A percentile compares a stretch with the other conserved stretches of the same genome.
Evolutionary conservation across 2,329 filamentous ascomycete genomes (phyloP).

Genomic region (Talaromyces sp.): DNA sequence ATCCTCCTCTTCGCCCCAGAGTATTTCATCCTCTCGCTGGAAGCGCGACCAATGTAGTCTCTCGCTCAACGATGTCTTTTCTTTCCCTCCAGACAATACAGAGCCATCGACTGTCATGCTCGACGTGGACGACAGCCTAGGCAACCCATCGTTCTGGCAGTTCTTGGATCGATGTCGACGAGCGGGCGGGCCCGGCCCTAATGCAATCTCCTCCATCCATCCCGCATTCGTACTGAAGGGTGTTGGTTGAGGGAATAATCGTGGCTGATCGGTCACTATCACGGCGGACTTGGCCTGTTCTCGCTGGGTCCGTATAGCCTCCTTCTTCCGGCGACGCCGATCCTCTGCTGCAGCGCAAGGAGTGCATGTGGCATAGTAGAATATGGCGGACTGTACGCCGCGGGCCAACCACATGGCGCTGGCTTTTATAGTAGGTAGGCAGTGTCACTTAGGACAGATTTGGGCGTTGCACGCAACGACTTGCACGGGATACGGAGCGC

Average conservation of each 20-base stretch:
- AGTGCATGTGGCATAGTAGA: conserved; percentile 47
- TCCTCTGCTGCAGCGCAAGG: conserved; percentile 65
- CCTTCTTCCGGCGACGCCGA: conserved; percentile 63
- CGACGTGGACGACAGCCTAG: conserved; percentile 17
- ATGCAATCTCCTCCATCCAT: conserved; percentile 79
- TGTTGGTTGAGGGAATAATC: conserved; percentile 67
- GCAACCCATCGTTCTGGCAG: conserved; percentile 51
- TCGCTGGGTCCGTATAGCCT: conserved; percentile 63
- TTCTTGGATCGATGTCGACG: conserved; percentile 53
- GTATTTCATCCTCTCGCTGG: conserved; percentile 79
- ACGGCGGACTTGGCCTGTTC: conserved; percentile 61
- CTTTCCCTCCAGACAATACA: conserved; percentile 44
- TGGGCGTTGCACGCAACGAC: conserved; percentile 16
- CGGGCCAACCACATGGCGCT: conserved; percentile 44
- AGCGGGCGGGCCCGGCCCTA: conserved; percentile 70
- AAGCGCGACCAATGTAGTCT: conserved; percentile 76
- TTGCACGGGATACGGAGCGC: conserved; percentile 7
- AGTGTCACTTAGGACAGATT: conserved; percentile 9
- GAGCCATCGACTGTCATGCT: conserved; percentile 27
- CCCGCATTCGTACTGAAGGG: conserved; percentile 83
- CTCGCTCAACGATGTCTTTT: conserved; percentile 39
- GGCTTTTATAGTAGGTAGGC: neutral
- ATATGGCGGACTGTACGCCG: conserved; percentile 47
- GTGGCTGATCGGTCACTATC: conserved; percentile 59
- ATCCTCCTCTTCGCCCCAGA: conserved; percentile 64